Base-by-base conservation (phyloP, 2,329 filamentous ascomycete genomes). In the Ascochyta viciae-villosae region DNA sequence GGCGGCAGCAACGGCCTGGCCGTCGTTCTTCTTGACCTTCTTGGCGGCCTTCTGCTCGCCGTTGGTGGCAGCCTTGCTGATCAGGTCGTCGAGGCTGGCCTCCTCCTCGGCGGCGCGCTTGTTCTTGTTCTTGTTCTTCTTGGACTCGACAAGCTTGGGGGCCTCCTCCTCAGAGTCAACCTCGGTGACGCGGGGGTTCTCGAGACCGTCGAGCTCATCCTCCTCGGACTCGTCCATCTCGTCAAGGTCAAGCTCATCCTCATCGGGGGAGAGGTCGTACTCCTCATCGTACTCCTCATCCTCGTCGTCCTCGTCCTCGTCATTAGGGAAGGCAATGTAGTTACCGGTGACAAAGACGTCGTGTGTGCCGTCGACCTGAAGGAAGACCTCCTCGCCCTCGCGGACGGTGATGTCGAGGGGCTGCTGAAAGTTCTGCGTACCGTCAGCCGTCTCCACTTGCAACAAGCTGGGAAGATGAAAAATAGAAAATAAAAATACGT, bases 1-100 rank as follows among this genome's bases (percentile, higher is more conserved):
- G 40, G 81, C 71, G 41, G 72, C 70, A 38, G 75, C 68, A 47
- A 89, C 86, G 57, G 95, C 88, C 75, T 97, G 90, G 66, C 94
- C 95, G 76, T 96, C 91, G 84, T 98, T 98, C 85, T 96, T 97
- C 88, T 96, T 96, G 64, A 94, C 85, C 85, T 97, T 97, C 89
- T 99, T 98, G 71, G 90, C 85, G 78, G 98, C 91, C 83, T 96
- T 97, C 86, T 97, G 97, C 85, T 88, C 93, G 64, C 86, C 85
- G 61, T 85, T 83, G 61, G 80, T 78, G 73, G 87, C 83, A 65
- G 79, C 84, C 80, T 95, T 94, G 77, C 88, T 85, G 72, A 97
- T 96, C 77, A 96, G 80, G 63, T 91, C 90, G 69, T 97, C 93
- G 24, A 97, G 88, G 59, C 76, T 77, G 38, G 82, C 83, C 31